phyloP scores from a whole-genome alignment of 148 eudicot genomes.

The Fagopyrum tataricum region DNA sequence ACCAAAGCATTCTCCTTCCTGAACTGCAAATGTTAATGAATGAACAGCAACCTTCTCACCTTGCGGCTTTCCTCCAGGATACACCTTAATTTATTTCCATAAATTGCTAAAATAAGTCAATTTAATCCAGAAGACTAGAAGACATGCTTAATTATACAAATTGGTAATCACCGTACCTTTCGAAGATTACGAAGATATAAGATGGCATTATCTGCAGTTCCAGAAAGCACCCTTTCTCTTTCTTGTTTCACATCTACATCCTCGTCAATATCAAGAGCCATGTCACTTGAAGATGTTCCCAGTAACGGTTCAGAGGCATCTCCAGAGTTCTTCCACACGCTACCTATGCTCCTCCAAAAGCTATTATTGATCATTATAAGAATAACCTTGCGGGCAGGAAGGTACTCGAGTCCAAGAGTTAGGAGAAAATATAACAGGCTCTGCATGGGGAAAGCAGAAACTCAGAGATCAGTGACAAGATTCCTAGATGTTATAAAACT shows the following conservation, averaged over 20 bases:
- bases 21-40: conserved; percentile 86
- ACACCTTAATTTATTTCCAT: conserved; percentile 44
- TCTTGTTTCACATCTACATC: conserved; percentile 80
- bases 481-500: neutral
- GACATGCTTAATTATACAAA: neutral
- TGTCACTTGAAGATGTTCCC: conserved; percentile 37
- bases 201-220: conserved; percentile 67
- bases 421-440: conserved; percentile 57
- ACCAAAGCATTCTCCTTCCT: conserved; percentile 97
- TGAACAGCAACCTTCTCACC: conserved; percentile 72
- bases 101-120: conserved; percentile 3
- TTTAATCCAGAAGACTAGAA: neutral
- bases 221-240: conserved; percentile 77
- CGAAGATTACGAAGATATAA: conserved; percentile 75
- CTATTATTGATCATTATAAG: conserved; percentile 17
- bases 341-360: conserved; percentile 37
- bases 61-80: conserved; percentile 54
- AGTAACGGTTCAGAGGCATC: conserved; percentile 61
- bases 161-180: conserved; percentile 40
- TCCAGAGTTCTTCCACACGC: conserved; percentile 22
- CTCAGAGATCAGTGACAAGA: neutral
- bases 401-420: conserved; percentile 73
- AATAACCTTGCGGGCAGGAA: conserved; percentile 45
- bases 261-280: conserved; percentile 45
- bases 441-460: conserved; percentile 29